Evolutionary conservation across 768 basidiomycete genomes (phyloP), one percentile per base, ranked within the genome.

Genomic region (button mushroom (Agaricus bisporus)): DNA sequence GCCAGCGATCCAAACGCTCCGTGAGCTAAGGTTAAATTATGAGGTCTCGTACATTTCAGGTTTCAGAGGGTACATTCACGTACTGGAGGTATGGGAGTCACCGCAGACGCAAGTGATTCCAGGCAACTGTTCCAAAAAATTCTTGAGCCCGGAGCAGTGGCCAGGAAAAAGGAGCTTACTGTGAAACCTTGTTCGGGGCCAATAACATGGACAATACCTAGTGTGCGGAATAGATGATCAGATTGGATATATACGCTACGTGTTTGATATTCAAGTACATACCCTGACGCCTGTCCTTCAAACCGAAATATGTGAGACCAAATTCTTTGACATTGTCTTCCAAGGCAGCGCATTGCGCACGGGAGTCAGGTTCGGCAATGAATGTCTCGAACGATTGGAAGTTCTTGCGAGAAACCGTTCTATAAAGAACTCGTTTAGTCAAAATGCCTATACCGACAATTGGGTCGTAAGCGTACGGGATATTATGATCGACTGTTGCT

Each of bases 111-210:
- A 88, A 35, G 86, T 88, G 43, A 84, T 86, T 12, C 86, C 86
- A 5, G 86, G 86, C 29, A 88, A 75, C 85, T 86, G 59, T 41
- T 38, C 18, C n/a, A 47, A 15, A 51, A 25, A 37, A 49, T 42
- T 32, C 44, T 20, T 32, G 39, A 20, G 26, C 44, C 39, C 26
- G 25, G 15, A 37, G 51, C 48, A 17, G 12, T 50, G 41, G 28
- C 22, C 28, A 36, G 9, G 8, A 35, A 25, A 42, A 25, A 5
- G 53, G 47, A 22, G 61, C 77, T 49, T 63, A 83, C 84, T 43
- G 92, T 94, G 66, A 95, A 95, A 37, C 92, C 92, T 73, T 95
- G 92, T 65, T 95, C 92, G 47, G 92, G 92, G 42, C 91, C 92
- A 63, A 95, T 95, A 58, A 95, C 77, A 68, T 95, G 90, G 6